Evolutionary conservation across 179 eudicot genomes (phyloP), one percentile per base, ranked within the genome.

Genomic region (Dionaea muscipula): DNA sequence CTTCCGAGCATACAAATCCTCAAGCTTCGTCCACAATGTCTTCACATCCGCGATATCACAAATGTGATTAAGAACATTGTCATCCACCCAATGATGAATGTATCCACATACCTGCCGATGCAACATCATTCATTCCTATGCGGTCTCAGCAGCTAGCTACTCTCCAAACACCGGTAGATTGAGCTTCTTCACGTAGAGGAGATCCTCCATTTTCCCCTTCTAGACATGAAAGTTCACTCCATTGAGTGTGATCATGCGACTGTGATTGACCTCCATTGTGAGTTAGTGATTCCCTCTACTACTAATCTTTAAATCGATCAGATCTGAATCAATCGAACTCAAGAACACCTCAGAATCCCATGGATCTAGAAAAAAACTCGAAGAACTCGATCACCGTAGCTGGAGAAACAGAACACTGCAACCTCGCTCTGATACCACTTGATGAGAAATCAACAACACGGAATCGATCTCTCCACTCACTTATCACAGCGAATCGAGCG

Each of bases 161-260:
- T 45, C 25, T 17, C 22, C 22, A 4, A 45, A 45, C 18, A 45
- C 49, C 11, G 26, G 24, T 21, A 19, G 1, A 28, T 59, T 28
- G 10, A 3, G 19, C 0, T 14, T 2, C 19, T 65, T 40, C 1
- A 33, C 46, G 21, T 15, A 58, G 3, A 65, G 26, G 4, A 66
- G 55, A 27, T 64, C 62, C 40, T 56, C 8, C 56, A 64, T 56
- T 20, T 64, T 64, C 9, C 10, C 56, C 11, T 39, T 64, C 50
- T 40, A 56, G 0, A 23, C 16, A 7, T 35, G 25, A 25, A 46
- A 63, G 24, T 55, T 63, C 1, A 20, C 1, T 6, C 47, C 61
- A 63, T 63, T 63, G 39, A 63, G 46, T 27, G 2, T 43, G 1
- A 63, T 16, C 47, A 63, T 63, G n/a, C 44, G 7, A 3, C 5